Evolutionary conservation across 2,329 filamentous ascomycete genomes (phyloP).

Genomic region (Diaporthe citri): DNA sequence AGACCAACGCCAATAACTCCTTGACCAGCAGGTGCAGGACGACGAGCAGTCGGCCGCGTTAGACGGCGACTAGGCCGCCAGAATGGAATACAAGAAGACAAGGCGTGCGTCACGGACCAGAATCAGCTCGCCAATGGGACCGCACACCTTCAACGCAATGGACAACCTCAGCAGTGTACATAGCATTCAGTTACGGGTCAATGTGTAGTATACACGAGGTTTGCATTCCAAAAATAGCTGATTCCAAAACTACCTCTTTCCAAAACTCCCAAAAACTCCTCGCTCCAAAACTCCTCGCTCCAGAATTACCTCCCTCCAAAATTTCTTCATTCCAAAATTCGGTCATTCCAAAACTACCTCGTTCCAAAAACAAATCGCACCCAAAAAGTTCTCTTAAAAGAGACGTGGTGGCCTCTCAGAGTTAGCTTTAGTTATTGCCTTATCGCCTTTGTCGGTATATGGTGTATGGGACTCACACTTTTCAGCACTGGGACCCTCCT

Average conservation of each 20-base stretch:
- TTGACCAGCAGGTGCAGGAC: no score
- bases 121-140: no score
- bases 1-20: no score
- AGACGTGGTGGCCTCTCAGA: not conserved
- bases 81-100: no score
- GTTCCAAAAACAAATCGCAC: no score
- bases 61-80: no score
- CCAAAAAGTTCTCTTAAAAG: not conserved
- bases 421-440: no score
- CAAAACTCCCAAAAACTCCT: not conserved
- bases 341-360: no score
- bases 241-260: not conserved
- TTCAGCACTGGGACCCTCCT: no score
- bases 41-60: no score
- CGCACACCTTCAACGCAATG: not conserved
- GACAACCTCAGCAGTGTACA: not conserved
- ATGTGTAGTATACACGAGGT: not conserved
- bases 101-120: no score
- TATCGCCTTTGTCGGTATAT: not conserved
- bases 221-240: not conserved
- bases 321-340: not conserved
- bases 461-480: no score
- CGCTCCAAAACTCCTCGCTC: not conserved
- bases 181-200: not conserved
- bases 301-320: not conserved